Base-by-base conservation (phyloP, 768 basidiomycete genomes). In the Kwoniella pini region DNA sequence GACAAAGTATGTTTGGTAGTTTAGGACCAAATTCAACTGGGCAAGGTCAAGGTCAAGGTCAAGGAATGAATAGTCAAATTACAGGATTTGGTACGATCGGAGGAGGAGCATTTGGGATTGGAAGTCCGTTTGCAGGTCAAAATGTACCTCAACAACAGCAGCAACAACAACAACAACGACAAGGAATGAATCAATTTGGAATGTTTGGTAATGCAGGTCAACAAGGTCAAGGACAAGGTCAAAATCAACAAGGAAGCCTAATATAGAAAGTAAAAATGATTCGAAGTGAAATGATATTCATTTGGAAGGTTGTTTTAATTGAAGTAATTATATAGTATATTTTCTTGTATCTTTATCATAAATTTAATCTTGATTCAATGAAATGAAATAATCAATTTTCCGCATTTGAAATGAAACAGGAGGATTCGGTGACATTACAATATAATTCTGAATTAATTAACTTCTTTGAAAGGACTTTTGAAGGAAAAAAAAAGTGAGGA, bases 81-180 rank as follows among this genome's bases (percentile, higher is more conserved):
- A 54, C 59, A 42, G 60, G 58, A 6, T 49, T 39, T 13, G 48
- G 53, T 13, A 28, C 39, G 10, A 26, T 51, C 1, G 43, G 51
- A 9, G 44, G 36, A 63, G 67, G 70, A 6, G 59, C 65, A 10
- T 69, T 69, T 40, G 70, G 67, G n/a, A 26, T 39, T 2, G 54
- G 59, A n/a, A 57, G 62, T 30, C 67, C 67, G 1, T 68, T 68
- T 46, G 66, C 58, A 2, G 66, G 61, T 4, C 69, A 68, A 44
- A 64, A 70, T 42, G 15, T 6, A 10, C 30, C 24, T 1, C 59
- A 53, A 33, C 12, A 33, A 2, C 50, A 42, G 54, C 54, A 30
- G 36, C 30, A 54, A 49, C 36, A 30, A 40, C 49, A 60, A 31
- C 39, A 44, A 15, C 45, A 49, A 28, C 31, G 21, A 30, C 19